Percentiles rank a stretch among this genome's conserved stretches.
Conservation (phyloP, 1,139 yeast genomes). For the Citeromyces siamensis region DNA sequence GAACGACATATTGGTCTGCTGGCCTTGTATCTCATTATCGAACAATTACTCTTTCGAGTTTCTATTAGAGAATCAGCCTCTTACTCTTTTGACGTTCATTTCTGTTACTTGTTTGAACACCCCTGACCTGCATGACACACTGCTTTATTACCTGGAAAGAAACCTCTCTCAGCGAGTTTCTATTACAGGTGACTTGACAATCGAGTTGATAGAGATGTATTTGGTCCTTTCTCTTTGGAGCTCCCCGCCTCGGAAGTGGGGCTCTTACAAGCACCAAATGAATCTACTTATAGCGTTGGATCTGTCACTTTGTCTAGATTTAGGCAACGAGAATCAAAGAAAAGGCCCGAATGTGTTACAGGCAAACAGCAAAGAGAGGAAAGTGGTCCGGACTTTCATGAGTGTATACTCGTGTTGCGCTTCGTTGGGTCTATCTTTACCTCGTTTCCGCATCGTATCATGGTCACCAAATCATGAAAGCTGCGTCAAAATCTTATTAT, state of each 20-base stretch:
- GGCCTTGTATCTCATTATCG: constrained; percentile 33
- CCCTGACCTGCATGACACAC: constrained; percentile 27
- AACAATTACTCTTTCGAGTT: constrained; percentile 23
- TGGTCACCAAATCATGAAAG: constrained; percentile 33
- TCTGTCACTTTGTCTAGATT: constrained; percentile 33
- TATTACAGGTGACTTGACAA: constrained; percentile 29
- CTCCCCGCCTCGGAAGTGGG: constrained; percentile 34
- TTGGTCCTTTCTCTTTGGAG: constrained; percentile 36
- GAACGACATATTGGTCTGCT: constrained; percentile 27
- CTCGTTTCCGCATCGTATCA: constrained; percentile 32
- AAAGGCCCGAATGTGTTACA: constrained; percentile 12
- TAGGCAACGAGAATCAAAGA: constrained; percentile 24
- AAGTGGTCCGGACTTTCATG: constrained; percentile 28
- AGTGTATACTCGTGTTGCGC: constrained; percentile 39
- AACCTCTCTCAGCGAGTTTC: constrained; percentile 30
- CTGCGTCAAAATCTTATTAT: constrained; percentile 22
- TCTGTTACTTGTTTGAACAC: constrained; percentile 36
- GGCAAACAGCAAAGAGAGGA: constrained; percentile 23
- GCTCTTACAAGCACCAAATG: constrained; percentile 39
- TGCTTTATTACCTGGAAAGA: constrained; percentile 32
- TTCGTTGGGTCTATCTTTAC: constrained; percentile 33
- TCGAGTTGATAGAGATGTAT: constrained; percentile 28
- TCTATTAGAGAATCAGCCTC: constrained; percentile 28
- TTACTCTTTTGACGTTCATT: constrained; percentile 31
- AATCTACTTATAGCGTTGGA: constrained; percentile 31